These are phyloP conservation scores for Juglanconis sp. DNA, from an alignment of 2,329 filamentous ascomycete species.

Conservation along the genomic window DNA sequence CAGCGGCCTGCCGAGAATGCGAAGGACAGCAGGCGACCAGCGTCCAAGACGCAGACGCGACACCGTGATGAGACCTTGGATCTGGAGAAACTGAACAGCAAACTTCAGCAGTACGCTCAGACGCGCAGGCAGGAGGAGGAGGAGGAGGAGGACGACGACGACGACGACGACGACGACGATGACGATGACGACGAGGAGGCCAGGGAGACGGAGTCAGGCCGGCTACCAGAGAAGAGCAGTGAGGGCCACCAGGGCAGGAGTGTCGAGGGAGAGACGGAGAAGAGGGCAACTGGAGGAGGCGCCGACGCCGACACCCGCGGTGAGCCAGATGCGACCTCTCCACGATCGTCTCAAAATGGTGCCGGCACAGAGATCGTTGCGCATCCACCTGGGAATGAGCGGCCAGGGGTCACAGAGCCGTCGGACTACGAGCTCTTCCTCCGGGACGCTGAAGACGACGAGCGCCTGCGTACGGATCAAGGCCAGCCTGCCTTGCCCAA, in stretches of 20 bases:
- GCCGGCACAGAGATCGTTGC: not conserved
- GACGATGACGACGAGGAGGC: not conserved
- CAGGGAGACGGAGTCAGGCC: not conserved
- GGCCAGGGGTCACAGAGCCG: not conserved
- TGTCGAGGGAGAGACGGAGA: not conserved
- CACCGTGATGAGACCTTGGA: not conserved
- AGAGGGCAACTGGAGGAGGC: not conserved
- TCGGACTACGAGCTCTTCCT: constrained; percentile 15
- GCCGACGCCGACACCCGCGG: not conserved
- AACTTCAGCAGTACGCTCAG: constrained; percentile 1
- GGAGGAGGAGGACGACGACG: no score
- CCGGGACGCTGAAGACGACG: constrained; percentile 8
- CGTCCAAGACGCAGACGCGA: not conserved
- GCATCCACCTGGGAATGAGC: not conserved
- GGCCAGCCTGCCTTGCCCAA: not conserved
- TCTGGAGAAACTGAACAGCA: constrained; percentile 7
- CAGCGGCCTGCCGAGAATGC: not conserved
- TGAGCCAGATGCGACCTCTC: not conserved
- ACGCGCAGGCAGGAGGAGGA: not conserved
- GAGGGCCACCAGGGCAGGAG: not conserved
- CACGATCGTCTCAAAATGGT: not conserved
- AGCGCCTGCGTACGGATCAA: not conserved
- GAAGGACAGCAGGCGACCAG: not conserved
- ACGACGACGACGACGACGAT: not conserved
- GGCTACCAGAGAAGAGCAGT: not conserved